These are phyloP conservation scores for Nectriaceae sp. DNA, from an alignment of 2,329 filamentous ascomycete species.

Conservation along the genomic window DNA sequence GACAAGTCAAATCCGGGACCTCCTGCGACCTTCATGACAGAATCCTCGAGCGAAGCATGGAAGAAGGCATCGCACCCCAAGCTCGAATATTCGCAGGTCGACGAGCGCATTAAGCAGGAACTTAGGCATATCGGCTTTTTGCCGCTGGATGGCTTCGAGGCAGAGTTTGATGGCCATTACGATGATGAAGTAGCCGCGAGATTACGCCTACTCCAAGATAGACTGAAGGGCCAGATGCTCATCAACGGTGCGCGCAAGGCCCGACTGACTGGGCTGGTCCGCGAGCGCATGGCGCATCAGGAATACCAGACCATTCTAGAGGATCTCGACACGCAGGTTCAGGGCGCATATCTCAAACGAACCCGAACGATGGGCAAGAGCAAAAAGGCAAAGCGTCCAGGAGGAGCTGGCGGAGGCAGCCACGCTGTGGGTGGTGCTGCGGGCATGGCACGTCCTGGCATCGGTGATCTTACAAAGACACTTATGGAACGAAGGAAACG, in stretches of 20 bases:
- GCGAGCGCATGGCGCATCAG: constrained; percentile 92
- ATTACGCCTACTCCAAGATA: constrained; percentile 79
- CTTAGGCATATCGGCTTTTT: constrained; percentile 89
- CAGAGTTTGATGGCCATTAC: constrained; percentile 85
- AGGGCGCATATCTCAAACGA: constrained; percentile 92
- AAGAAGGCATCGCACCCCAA: constrained; percentile 75
- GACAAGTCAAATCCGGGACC: constrained; percentile 48
- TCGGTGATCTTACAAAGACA: constrained; percentile 87
- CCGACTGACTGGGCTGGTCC: constrained; percentile 81
- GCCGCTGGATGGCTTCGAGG: constrained; percentile 61
- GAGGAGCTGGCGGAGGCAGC: constrained; percentile 73
- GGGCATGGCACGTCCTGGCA: constrained; percentile 71
- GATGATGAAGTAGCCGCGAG: constrained; percentile 95
- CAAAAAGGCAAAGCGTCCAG: constrained; percentile 83
- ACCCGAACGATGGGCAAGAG: constrained; percentile 92
- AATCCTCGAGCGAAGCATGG: constrained; percentile 74
- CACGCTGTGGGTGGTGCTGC: constrained; percentile 61
- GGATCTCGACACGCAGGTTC: constrained; percentile 92
- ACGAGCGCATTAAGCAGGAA: constrained; percentile 89
- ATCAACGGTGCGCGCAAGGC: constrained; percentile 90
- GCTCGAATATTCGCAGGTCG: constrained; percentile 82
- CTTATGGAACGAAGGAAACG: constrained; percentile 88
- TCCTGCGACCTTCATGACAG: constrained; percentile 78
- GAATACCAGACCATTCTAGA: constrained; percentile 97
- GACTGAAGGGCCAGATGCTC: constrained; percentile 80